These are phyloP conservation scores for Chytriomyces hyalinus DNA, from an alignment of 192 early-diverging fungal genomes.

Conservation along the genomic window DNA sequence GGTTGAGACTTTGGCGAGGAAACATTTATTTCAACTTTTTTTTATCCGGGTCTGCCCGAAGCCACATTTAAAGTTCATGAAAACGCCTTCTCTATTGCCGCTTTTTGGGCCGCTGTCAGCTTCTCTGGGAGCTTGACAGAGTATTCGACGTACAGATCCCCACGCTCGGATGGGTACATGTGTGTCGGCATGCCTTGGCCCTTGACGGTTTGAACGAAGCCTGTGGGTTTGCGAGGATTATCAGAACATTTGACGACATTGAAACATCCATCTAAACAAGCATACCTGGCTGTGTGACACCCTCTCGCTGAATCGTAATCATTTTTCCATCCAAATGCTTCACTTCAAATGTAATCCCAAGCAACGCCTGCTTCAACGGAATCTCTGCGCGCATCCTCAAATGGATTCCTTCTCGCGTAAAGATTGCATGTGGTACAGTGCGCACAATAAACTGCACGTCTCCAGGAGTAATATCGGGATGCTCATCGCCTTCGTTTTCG, in stretches of 20 bases:
- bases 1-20: too few relatives aligned
- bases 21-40: too few relatives aligned
- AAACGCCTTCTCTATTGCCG: constrained; percentile 23
- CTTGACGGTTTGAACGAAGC: constrained; percentile 77
- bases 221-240: constrained; percentile 30
- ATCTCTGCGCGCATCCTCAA: constrained; percentile 80
- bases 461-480: constrained; percentile 87
- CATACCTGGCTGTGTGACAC: constrained; percentile 59
- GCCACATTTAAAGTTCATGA: neutral
- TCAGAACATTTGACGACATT: neutral
- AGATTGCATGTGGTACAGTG: constrained; percentile 73
- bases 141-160: constrained; percentile 90
- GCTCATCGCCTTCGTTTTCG: constrained; percentile 90
- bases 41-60: neutral
- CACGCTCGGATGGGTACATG: constrained; percentile 61
- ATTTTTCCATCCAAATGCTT: constrained; percentile 76
- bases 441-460: constrained; percentile 81
- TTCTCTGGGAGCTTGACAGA: constrained; percentile 77
- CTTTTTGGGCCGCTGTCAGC: constrained; percentile 51
- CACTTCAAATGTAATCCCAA: constrained; percentile 78
- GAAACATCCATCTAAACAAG: constrained; percentile 11
- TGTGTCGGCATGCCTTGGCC: constrained; percentile 90
- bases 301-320: constrained; percentile 53
- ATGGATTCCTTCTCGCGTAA: constrained; percentile 76
- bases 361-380: constrained; percentile 76